A percentile compares a stretch with the other conserved stretches of the same genome.
phyloP scores from a whole-genome alignment of 768 basidiomycete genomes.

The Chalciporus piperatus region DNA sequence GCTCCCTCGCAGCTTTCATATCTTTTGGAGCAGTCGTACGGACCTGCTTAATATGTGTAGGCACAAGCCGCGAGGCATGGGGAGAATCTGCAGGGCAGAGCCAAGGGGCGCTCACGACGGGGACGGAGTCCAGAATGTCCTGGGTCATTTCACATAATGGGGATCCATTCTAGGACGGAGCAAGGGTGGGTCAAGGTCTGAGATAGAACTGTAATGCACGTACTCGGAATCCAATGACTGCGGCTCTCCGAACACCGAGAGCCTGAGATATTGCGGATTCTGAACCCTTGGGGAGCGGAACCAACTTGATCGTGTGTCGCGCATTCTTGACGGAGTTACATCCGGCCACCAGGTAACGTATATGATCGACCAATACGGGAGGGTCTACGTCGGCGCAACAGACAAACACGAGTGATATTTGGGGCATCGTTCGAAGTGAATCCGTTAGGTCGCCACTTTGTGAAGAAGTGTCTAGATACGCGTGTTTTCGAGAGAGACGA shows the following conservation, averaged over 20 bases:
- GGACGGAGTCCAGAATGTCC: constrained; percentile 47
- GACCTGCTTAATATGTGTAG: constrained; percentile 81
- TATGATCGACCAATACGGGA: constrained; percentile 64
- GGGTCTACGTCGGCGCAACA: constrained; percentile 78
- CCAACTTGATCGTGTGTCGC: constrained; percentile 46
- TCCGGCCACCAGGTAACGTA: constrained; percentile 74
- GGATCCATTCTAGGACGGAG: constrained; percentile 36
- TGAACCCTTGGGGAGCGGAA: constrained; percentile 66
- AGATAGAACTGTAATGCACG: constrained; percentile 19
- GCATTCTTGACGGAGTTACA: constrained; percentile 51
- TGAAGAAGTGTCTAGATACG: not conserved
- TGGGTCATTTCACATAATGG: constrained; percentile 37
- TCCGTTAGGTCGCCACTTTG: not conserved
- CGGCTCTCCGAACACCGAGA: constrained; percentile 63
- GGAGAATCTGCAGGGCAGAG: constrained; percentile 30
- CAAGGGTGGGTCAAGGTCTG: constrained; percentile 2
- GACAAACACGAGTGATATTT: constrained; percentile 51
- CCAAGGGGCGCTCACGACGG: constrained; percentile 66
- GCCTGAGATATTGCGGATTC: constrained; percentile 58
- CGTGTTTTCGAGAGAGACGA: constrained; percentile 24
- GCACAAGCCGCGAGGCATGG: constrained; percentile 39
- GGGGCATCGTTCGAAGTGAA: constrained; percentile 1
- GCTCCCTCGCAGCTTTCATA: constrained; percentile 66
- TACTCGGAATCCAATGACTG: constrained; percentile 69
- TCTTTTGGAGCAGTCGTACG: constrained; percentile 77